Evolutionary conservation across 2,329 filamentous ascomycete genomes (phyloP).

Genomic region (Mycocentrospora acerina): DNA sequence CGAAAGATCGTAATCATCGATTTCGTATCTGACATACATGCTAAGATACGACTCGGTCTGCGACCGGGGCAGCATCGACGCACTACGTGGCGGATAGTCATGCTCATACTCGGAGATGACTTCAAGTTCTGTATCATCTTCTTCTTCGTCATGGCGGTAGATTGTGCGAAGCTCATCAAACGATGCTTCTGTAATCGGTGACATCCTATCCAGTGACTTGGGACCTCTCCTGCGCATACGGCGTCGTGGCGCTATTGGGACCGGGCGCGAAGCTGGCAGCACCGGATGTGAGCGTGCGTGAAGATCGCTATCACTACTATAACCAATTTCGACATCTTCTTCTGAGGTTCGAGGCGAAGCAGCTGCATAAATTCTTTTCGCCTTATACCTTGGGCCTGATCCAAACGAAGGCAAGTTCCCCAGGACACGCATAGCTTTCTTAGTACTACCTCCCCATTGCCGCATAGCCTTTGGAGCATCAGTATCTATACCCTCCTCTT

Average conservation of each 20-base stretch:
- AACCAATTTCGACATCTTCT: constrained; percentile 6
- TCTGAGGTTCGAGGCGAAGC: not conserved
- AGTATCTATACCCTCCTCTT: constrained; percentile 11
- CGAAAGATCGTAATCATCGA: constrained; percentile 16
- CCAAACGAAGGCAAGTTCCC: constrained; percentile 9
- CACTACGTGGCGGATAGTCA: constrained; percentile 1
- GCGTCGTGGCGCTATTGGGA: constrained; percentile 3
- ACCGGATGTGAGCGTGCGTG: constrained; percentile 1
- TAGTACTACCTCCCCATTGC: constrained; percentile 9
- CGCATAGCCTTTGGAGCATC: constrained; percentile 9
- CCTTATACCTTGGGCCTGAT: constrained; percentile 6
- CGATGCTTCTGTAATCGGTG: constrained; percentile 27
- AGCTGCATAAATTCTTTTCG: not conserved
- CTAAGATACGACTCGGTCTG: constrained; percentile 1
- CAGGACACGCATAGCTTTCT: constrained; percentile 16
- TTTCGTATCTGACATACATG: constrained; percentile 3
- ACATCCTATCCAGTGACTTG: constrained; percentile 22
- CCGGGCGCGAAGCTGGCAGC: constrained; percentile 3
- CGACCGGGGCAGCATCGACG: constrained; percentile 1
- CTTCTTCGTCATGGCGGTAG: constrained; percentile 10
- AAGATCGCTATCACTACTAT: constrained; percentile 11
- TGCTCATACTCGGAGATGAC: constrained; percentile 20
- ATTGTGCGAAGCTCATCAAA: constrained; percentile 13
- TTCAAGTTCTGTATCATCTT: constrained; percentile 13
- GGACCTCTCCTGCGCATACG: constrained; percentile 12